phyloP scores from a whole-genome alignment of 2,329 filamentous ascomycete species.

The Penicillium sp. region DNA sequence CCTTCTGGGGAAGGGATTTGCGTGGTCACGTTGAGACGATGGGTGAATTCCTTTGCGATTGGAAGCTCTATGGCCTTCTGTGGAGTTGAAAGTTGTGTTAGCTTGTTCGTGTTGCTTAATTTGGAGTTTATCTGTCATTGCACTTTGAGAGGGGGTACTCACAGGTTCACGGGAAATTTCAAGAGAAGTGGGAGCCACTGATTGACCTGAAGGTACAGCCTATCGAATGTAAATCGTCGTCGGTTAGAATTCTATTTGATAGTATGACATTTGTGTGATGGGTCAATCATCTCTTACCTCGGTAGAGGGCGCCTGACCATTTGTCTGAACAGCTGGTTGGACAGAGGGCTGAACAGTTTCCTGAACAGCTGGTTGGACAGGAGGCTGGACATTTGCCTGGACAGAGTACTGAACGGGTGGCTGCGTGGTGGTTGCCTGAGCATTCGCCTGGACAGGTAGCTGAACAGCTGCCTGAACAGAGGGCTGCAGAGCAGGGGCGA shows the following conservation, averaged over 20 bases:
- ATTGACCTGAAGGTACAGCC: background rate
- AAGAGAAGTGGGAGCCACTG: background rate
- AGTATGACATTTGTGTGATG: background rate
- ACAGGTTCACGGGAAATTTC: background rate
- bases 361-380: no score
- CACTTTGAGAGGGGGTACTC: background rate
- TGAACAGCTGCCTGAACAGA: background rate
- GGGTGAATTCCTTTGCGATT: background rate
- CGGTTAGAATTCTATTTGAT: background rate
- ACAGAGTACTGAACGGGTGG: no score
- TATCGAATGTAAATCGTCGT: background rate
- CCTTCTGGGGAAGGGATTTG: background rate
- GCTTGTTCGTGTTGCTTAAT: background rate
- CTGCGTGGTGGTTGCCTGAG: no score
- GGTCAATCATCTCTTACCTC: background rate
- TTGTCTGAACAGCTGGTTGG: background rate
- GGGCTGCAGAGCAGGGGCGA: background rate
- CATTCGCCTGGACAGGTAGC: background rate
- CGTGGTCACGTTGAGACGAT: background rate
- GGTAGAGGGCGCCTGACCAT: no score
- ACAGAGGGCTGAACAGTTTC: no score
- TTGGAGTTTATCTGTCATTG: background rate
- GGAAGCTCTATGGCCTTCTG: background rate
- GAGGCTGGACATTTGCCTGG: background rate
- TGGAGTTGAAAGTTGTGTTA: background rate